Conservation (phyloP, 768 basidiomycete genomes). For the Leccinum subgranulosum region DNA sequence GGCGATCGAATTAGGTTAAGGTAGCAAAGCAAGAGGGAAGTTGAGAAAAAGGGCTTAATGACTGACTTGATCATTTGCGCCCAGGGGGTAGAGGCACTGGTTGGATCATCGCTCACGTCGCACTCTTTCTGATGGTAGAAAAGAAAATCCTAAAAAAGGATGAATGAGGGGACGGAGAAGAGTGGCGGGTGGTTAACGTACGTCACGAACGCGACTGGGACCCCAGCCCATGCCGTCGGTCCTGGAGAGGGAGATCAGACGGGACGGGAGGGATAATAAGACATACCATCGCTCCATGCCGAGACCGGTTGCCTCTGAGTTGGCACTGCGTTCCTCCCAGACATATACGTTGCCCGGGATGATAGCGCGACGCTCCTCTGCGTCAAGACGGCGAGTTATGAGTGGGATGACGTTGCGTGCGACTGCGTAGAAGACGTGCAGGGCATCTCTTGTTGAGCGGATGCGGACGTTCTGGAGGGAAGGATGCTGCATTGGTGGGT, state of each 20-base stretch:
- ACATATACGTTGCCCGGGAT: conserved; percentile 78
- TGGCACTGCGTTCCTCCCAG: conserved; percentile 85
- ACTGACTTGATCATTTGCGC: conserved; percentile 68
- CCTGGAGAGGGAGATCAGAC: neutral
- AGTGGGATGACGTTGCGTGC: conserved; percentile 65
- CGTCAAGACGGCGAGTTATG: conserved; percentile 78
- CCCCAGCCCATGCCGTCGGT: neutral
- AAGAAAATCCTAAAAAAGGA: conserved; percentile 44
- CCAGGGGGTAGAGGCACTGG: conserved; percentile 63
- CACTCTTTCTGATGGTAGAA: conserved; percentile 52
- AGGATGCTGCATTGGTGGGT: conserved; percentile 62
- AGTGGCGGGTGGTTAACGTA: conserved; percentile 10
- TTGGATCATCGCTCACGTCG: conserved; percentile 38
- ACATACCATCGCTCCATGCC: conserved; percentile 82
- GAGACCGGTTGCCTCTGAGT: conserved; percentile 75
- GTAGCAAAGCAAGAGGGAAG: conserved; percentile 19
- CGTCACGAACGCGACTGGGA: conserved; percentile 62
- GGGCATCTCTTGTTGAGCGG: conserved; percentile 75
- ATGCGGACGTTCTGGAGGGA: conserved; percentile 75
- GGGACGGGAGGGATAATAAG: neutral
- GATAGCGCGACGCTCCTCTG: conserved; percentile 75
- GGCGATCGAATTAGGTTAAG: conserved; percentile 32
- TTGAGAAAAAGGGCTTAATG: conserved; percentile 9
- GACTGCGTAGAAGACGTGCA: conserved; percentile 78
- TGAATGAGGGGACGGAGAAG: conserved; percentile 1